phyloP scores from a whole-genome alignment of 805 yeast genomes.

The Candida khao-thaluensis region DNA sequence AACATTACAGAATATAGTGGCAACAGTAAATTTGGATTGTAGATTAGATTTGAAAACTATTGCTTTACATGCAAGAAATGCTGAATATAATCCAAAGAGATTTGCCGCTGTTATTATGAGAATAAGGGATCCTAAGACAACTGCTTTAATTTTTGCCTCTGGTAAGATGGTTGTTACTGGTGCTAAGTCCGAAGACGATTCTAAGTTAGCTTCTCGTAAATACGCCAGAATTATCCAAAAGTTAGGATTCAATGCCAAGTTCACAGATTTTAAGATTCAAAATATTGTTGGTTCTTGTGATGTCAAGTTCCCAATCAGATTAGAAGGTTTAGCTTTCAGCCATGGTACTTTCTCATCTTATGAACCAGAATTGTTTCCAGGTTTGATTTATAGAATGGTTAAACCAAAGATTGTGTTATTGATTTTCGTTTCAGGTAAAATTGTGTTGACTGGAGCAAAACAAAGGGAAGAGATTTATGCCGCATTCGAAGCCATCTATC shows the following conservation, averaged over 20 bases:
- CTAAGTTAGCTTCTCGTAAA: conserved; percentile 96
- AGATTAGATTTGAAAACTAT: conserved; percentile 94
- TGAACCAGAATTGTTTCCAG: conserved; percentile 98
- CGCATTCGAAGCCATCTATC: conserved; percentile 97
- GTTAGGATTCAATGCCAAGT: conserved; percentile 95
- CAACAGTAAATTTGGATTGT: conserved; percentile 95
- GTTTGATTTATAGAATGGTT: conserved; percentile 98
- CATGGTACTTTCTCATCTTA: conserved; percentile 99
- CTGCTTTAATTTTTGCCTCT: conserved; percentile 95
- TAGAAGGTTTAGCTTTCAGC: conserved; percentile 95
- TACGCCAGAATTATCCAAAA: conserved; percentile 98
- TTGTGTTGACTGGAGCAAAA: conserved; percentile 97
- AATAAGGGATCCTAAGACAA: conserved; percentile 97
- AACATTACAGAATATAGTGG: conserved; percentile 92
- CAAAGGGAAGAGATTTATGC: conserved; percentile 98
- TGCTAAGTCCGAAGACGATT: conserved; percentile 97
- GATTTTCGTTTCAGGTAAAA: conserved; percentile 95
- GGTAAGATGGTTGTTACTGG: conserved; percentile 99
- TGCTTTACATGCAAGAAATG: conserved; percentile 97
- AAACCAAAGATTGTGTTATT: conserved; percentile 95
- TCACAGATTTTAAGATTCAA: conserved; percentile 96
- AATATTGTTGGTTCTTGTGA: conserved; percentile 99
- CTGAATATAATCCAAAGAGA: conserved; percentile 97
- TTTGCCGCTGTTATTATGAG: conserved; percentile 99
- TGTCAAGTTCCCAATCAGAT: conserved; percentile 94